Conservation (phyloP, 2,329 filamentous ascomycete species). For the Sporothrix phasma region DNA sequence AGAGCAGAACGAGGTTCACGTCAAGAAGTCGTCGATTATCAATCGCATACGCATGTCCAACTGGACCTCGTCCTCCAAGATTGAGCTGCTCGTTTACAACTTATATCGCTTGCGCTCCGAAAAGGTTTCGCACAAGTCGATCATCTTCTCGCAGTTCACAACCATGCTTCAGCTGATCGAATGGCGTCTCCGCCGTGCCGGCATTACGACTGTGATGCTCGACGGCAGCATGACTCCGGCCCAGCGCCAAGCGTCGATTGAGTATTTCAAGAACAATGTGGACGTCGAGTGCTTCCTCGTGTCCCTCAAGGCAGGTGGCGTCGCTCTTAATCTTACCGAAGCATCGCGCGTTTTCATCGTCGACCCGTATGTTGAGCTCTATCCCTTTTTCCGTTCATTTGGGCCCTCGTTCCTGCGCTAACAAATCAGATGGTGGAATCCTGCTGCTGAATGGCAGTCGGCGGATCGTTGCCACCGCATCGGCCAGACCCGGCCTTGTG, state of each 20-base stretch:
- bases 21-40: conserved; percentile 96
- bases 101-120: conserved; percentile 85
- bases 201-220: conserved; percentile 96
- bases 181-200: conserved; percentile 91
- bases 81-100: conserved; percentile 90
- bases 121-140: conserved; percentile 89
- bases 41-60: conserved; percentile 98
- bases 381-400: neutral
- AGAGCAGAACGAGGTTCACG: conserved; percentile 73
- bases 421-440: conserved; percentile 72
- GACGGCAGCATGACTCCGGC: conserved; percentile 95
- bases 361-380: conserved; percentile 48
- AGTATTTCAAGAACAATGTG: conserved; percentile 91
- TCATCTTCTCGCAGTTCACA: conserved; percentile 95
- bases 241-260: conserved; percentile 85
- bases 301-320: conserved; percentile 89
- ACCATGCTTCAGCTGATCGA: conserved; percentile 96
- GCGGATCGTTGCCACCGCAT: conserved; percentile 92
- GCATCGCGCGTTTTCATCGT: conserved; percentile 92
- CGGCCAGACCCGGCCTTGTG: conserved; percentile 85
- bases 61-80: conserved; percentile 97
- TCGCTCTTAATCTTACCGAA: conserved; percentile 90
- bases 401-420: neutral
- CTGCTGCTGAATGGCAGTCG: conserved; percentile 98
- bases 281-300: conserved; percentile 95